These are phyloP conservation scores for Serendipita sp. DNA, from an alignment of 768 basidiomycete species.

Conservation along the genomic window DNA sequence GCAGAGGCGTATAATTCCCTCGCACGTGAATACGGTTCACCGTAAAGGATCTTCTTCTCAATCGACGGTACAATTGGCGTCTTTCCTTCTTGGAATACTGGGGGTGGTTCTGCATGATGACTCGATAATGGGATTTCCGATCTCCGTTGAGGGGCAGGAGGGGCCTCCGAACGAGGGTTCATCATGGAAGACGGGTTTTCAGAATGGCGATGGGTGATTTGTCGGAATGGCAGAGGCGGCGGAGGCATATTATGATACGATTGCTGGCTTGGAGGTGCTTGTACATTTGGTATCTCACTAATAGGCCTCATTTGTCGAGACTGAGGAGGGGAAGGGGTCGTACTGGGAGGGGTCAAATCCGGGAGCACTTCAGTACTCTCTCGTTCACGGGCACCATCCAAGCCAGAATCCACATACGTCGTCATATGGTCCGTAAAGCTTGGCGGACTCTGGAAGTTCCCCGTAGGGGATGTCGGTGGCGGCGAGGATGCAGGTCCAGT, in stretches of 20 bases:
- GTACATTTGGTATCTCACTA: not conserved
- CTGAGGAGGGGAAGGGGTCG: not conserved
- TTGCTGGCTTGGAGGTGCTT: not conserved
- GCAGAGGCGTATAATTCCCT: not conserved
- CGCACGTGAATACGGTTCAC: not conserved
- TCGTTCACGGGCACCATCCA: not conserved
- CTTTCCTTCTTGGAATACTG: not conserved
- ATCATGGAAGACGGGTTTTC: not conserved
- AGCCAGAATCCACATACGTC: not conserved
- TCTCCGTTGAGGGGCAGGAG: not conserved
- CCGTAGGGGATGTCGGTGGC: not conserved
- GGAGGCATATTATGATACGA: not conserved
- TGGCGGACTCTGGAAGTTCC: not conserved
- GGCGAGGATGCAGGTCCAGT: not conserved
- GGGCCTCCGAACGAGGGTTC: not conserved
- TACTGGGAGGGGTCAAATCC: not conserved
- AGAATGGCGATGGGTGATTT: not conserved
- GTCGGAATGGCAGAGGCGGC: not conserved
- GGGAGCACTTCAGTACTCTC: not conserved
- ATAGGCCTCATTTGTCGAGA: not conserved
- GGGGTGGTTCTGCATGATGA: not conserved
- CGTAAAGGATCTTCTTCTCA: not conserved
- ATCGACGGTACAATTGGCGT: not conserved
- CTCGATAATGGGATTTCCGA: not conserved
- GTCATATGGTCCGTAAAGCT: not conserved